Evolutionary conservation across 2,329 filamentous ascomycete genomes (phyloP), one percentile per base, ranked within the genome.

Genomic region (Colletotrichum plurivorum): DNA sequence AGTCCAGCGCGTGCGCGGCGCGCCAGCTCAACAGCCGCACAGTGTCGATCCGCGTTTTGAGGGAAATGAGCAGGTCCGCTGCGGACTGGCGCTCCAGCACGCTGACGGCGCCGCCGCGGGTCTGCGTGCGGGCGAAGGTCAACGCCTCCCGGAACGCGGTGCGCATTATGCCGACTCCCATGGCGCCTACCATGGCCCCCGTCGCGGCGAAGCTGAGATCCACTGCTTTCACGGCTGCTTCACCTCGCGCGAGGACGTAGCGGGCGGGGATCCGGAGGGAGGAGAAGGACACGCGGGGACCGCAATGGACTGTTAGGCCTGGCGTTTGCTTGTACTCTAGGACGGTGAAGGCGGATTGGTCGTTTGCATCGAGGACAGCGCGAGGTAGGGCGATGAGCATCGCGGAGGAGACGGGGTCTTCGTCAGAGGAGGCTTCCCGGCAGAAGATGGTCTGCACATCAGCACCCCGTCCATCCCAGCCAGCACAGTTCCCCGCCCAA

Each of bases 401-500:
- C 60, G 87, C 81, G 15, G 48, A 69, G 6, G 72, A 71, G 16
- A 62, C 63, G 0, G 78, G 78, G 39, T 79, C 75, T 18, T 15
- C 22, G 7, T 36, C 43, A 13, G 63, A 62, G 5, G 75, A 76
- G 9, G 75, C 68, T 49, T 83, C 77, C 13, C 85, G 83, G 73
- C 85, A 88, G 4, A 87, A 83, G 7, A 88, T 80, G 69, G 85
- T 88, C 62, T 83, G 80, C 2, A 89, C 76, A 49, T 88, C 84
- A 1, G 85, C 84, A 10, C 87, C 86, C 60, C 78, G 77, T 48
- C 81, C 80, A 67, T 88, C 86, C 86, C 85, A 89, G 15, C 87
- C 86, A 0, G 80, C 82, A 59, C 79, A 81, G 73, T 88, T 89
- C 1, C 85, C 87, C 12, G 86, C 84, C 86, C 87, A 89, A 46